phyloP scores from a whole-genome alignment of 1,139 yeast species.

The Yarrowia galli region DNA sequence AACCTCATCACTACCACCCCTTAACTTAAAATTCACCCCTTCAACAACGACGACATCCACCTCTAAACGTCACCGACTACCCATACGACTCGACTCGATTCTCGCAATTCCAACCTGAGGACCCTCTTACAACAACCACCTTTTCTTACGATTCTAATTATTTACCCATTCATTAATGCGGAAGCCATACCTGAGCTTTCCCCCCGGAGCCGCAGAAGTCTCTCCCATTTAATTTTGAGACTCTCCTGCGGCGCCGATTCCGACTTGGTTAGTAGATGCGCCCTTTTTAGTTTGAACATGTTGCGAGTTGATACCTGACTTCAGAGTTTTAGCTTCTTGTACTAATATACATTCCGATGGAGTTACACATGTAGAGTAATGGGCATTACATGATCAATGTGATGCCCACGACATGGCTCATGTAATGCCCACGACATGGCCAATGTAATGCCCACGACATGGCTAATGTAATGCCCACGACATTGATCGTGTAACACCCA shows the following conservation, averaged over 20 bases:
- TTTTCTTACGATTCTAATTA: slow-evolving; percentile 28
- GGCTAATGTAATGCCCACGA: too few species aligned
- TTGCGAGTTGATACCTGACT: slow-evolving; percentile 35
- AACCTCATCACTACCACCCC: background rate
- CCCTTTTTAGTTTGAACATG: slow-evolving; percentile 33
- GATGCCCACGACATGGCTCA: too few species aligned
- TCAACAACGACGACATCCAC: background rate
- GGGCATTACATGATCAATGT: too few species aligned
- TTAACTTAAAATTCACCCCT: slow-evolving; percentile 10
- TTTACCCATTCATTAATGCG: slow-evolving; percentile 33
- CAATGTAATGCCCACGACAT: too few species aligned
- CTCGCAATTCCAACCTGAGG: slow-evolving; percentile 12
- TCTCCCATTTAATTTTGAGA: background rate
- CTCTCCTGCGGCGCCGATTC: too few species aligned
- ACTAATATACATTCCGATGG: slow-evolving; percentile 19
- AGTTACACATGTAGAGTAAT: too few species aligned
- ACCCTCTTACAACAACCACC: background rate
- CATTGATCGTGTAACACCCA: too few species aligned
- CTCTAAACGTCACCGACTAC: slow-evolving; percentile 31
- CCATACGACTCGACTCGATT: slow-evolving; percentile 5
- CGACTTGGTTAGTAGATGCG: slow-evolving; percentile 29
- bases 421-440: too few species aligned
- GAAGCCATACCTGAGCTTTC: too few species aligned
- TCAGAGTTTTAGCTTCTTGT: slow-evolving; percentile 33
- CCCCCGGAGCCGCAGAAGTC: too few species aligned